Percentiles rank a stretch among this genome's conserved stretches.
These are phyloP conservation scores for Phytophthora pluvialis DNA, from an alignment of 352 stramenopile species.

Conservation along the genomic window DNA sequence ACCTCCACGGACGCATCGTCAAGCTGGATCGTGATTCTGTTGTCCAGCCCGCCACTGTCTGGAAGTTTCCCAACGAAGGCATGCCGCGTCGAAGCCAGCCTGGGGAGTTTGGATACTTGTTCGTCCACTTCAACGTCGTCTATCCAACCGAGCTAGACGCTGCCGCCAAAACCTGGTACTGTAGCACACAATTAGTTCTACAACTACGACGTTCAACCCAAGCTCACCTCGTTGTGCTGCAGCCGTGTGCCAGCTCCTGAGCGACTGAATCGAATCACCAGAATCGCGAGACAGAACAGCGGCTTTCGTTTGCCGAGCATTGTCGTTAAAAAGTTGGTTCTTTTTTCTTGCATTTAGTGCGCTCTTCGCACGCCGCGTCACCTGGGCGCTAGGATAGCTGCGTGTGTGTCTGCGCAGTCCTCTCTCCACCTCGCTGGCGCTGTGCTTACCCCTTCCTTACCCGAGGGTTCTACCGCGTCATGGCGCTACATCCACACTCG, in stretches of 20 bases:
- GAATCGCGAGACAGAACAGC: conserved; percentile 10
- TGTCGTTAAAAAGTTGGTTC: conserved; percentile 39
- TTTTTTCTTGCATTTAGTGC: conserved; percentile 44
- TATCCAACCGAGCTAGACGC: conserved; percentile 75
- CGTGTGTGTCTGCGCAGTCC: conserved; percentile 18
- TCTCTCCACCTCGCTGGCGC: conserved; percentile 12
- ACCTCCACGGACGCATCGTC: conserved; percentile 91
- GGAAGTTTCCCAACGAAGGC: conserved; percentile 86
- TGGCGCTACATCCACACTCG: conserved; percentile 24
- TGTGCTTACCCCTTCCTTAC: conserved; percentile 21
- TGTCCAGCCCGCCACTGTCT: conserved; percentile 85
- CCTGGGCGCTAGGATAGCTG: conserved; percentile 18
- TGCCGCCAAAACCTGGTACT: conserved; percentile 20
- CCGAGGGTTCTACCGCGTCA: conserved; percentile 24
- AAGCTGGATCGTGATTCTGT: conserved; percentile 73
- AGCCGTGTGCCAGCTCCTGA: conserved; percentile 24
- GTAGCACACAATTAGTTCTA: conserved; percentile 1
- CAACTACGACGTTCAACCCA: neutral
- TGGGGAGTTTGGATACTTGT: conserved; percentile 74
- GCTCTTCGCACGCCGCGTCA: conserved; percentile 22
- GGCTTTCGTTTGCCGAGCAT: conserved; percentile 9
- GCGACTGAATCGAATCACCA: conserved; percentile 4
- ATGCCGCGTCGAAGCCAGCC: conserved; percentile 89
- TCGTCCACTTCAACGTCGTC: conserved; percentile 93
- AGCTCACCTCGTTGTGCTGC: conserved; percentile 10